Base-by-base conservation (phyloP, 2,329 filamentous ascomycete genomes). In the Didymella segeticola region DNA sequence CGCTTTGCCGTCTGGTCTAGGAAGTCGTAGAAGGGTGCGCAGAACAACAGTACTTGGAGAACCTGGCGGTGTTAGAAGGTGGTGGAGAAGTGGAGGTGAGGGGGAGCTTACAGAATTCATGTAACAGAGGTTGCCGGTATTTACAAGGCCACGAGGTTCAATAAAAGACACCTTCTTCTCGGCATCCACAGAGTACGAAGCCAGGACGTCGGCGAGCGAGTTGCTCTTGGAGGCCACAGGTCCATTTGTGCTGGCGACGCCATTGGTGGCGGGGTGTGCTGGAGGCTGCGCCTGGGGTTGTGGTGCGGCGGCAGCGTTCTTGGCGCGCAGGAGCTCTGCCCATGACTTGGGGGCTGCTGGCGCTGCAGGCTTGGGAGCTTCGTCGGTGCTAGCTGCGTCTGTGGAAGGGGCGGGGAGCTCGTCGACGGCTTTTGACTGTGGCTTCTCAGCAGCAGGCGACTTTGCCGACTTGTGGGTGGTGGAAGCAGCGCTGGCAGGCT, bases 61-160 rank as follows among this genome's bases (percentile, higher is more conserved):
- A 98, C 88, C 92, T 96, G 62, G 4, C 7, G 34, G 7, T 25
- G 63, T 83, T 69, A 82, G 48, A 17, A 31, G 29, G 9, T 11
- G 8, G 8, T 29, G n/a, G n/a, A n/a, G n/a, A n/a, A n/a, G n/a
- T n/a, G n/a, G n/a, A n/a, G n/a, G n/a, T n/a, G n/a, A n/a, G n/a
- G n/a, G n/a, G n/a, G n/a, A n/a, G n/a, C 90, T 78, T 82, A 96
- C 93, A 60, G 95, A 97, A 80, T 98, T 99, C 95, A 99, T 98
- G 78, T 99, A 99, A 77, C 95, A 99, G 90, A 98, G 96, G 72
- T 99, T 98, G 43, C 95, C 95, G 33, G 93, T 96, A 77, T 99
- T 99, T 63, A 96, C 90, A 69, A 99, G 83, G 42, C 95, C 95
- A 62, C 93, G 86, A 43, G 95, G 95, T 77, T 98, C 91, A 43